Base-by-base conservation (phyloP, 1,284 basidiomycete genomes). In the Inonotus hispidus region DNA sequence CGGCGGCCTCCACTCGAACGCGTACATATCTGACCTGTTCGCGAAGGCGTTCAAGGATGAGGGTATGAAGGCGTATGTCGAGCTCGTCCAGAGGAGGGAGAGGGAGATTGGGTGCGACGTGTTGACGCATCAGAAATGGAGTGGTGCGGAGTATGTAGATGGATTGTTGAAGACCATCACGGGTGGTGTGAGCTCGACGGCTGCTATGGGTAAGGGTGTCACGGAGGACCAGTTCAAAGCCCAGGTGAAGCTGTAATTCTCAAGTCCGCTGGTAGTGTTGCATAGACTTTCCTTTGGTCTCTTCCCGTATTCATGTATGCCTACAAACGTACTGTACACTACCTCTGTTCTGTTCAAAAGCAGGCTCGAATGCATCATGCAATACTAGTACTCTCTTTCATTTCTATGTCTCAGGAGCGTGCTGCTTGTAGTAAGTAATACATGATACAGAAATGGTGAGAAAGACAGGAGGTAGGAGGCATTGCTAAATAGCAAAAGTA, bases 1-100 rank as follows among this genome's bases (percentile, higher is more conserved):
- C 63, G 96, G 86, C 60, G 97, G 97, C 66, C 81, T 98, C 58
- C 96, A 99, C 75, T 96, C 95, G 67, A 98, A 96, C 75, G 96
- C 90, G 41, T 97, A 95, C 77, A 99, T 99, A 73, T 94, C 89
- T 68, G 95, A 98, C 73, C 77, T 90, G 43, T 98, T 99, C 73
- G 95, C 96, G 16, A 77, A 85, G 68, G 82, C 87, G 54, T 99
- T 88, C 72, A 88, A 93, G 50, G 88, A 85, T 72, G 95, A 97
- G 66, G 92, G 93, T 55, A 95, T 95, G 92, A 89, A 92, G 70
- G 92, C 92, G 5, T 95, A 94, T 70, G 92, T 94, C 56, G 86
- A 93, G 73, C 77, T 94, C 55, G 78, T 95, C 50, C 93, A 95
- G 73, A 79, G 90, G 47, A 88, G 84, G 71, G 95, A 98, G 72